phyloP scores from a whole-genome alignment of 176 grass and related monocot species.

The Pharus latifolius region DNA sequence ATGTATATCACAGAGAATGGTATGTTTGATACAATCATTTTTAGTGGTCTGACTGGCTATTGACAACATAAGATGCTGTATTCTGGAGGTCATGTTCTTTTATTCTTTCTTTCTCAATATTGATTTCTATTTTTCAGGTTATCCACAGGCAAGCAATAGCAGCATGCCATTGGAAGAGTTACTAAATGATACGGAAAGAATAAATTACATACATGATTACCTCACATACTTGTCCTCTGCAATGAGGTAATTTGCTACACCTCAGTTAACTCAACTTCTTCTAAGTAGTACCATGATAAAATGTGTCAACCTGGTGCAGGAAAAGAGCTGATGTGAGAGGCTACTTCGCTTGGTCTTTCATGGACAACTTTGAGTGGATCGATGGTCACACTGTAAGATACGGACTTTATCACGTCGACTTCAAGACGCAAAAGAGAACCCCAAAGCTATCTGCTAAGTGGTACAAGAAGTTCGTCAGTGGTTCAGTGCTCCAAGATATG shows the following conservation, averaged over 20 bases:
- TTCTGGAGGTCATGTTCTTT: neutral
- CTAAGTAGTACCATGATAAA: no score
- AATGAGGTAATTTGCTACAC: conserved; percentile 56
- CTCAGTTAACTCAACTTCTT: no score
- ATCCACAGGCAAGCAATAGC: conserved; percentile 27
- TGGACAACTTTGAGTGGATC: conserved; percentile 55
- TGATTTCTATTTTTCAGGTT: conserved; percentile 60
- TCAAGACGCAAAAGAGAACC: conserved; percentile 26
- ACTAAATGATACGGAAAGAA: conserved; percentile 25
- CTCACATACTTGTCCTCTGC: conserved; percentile 41
- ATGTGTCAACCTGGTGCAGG: no score
- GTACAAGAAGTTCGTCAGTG: conserved; percentile 42
- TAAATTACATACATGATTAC: conserved; percentile 34
- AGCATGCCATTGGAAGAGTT: conserved; percentile 28
- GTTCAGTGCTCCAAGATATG: neutral
- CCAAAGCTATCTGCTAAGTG: conserved; percentile 41
- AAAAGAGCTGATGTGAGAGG: conserved; percentile 60
- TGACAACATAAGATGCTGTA: no score
- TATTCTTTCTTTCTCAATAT: no score
- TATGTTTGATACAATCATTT: conserved; percentile 5
- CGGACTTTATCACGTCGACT: conserved; percentile 59
- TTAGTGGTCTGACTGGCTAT: no score
- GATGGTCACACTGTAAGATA: conserved; percentile 32
- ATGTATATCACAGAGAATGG: conserved; percentile 76
- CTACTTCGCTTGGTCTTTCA: conserved; percentile 63